Evolutionary conservation across 306 rosid species (phyloP).

Genomic region (Cucurbita pepo): DNA sequence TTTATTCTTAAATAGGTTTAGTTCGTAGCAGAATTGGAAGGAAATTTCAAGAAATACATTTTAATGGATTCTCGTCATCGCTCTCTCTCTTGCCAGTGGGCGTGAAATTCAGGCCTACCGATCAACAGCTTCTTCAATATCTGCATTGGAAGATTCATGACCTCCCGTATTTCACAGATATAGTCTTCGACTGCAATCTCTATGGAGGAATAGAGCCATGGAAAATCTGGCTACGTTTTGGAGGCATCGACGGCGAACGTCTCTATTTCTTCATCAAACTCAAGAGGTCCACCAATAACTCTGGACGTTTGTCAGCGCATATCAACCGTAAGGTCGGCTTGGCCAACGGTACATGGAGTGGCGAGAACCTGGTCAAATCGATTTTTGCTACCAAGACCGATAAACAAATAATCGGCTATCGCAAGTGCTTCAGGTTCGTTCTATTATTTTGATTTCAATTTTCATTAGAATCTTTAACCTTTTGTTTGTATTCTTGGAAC

Average conservation of each 20-base stretch:
- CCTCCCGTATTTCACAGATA: background rate
- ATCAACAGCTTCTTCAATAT: background rate
- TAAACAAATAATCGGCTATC: background rate
- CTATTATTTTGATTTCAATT: too few species aligned
- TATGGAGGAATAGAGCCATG: background rate
- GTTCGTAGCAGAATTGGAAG: background rate
- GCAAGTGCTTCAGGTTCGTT: background rate
- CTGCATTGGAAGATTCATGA: background rate
- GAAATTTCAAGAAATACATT: too few species aligned
- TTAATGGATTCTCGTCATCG: too few species aligned
- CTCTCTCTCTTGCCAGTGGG: background rate
- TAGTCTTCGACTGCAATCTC: background rate
- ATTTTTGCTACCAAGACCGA: background rate
- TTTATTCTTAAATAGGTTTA: background rate
- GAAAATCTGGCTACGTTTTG: background rate
- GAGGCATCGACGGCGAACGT: background rate
- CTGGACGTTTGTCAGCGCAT: background rate
- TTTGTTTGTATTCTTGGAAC: too few species aligned
- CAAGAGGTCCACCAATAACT: background rate
- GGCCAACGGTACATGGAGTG: background rate
- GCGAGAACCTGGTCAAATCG: background rate
- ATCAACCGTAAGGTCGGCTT: background rate
- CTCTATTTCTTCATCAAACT: background rate
- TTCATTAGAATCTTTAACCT: too few species aligned
- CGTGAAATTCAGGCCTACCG: background rate